Evolutionary conservation across 441 rosid species (phyloP), one percentile per base, ranked within the genome.

Genomic region (Capsella rubella): DNA sequence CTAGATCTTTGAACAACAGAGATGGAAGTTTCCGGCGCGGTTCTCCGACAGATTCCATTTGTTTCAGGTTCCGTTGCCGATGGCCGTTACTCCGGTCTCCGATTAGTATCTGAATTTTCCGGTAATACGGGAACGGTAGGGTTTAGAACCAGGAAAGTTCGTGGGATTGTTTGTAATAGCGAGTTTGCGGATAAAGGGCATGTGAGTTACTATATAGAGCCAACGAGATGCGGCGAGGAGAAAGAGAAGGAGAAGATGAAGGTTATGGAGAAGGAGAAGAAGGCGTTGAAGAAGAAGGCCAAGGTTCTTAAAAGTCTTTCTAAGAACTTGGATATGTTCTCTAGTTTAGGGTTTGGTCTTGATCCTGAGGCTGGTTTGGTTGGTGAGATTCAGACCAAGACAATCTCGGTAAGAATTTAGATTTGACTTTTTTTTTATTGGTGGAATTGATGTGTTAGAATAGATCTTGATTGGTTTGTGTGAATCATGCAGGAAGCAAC

Each of bases 401-500:
- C 69, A 28, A 67, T 84, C 72, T 55, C 84, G 81, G 91, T 87
- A 79, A 18, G 80, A 40, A 14, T 29, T 16, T 14, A 8, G 39
- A 12, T 46, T 34, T 37, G 57, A 51, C 13, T 49, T 0, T 49
- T 49, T 16, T 1, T 32, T 6, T 34, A 49, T 42, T 42, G 47
- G 14, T 49, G 15, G 27, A 12, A 16, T 8, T 34, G 61, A 54
- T 62, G 14, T 18, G 13, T 3, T 46, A 12, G 28, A 34, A 6
- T 69, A 5, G 18, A 2, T 65, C 1, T 49, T 68, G 64, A 68
- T 69, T 75, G 27, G 16, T 43, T 43, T 43, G 6, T 43, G 6
- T 72, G 47, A 21, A 21, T 66, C 14, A 8, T 58, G 70, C 83
- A 91, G 97, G 94, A 89, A 73, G 86, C 91, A 1, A 79, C 90